Conservation (phyloP, 257 asterid genomes). For the Craterostigma plantagineum region DNA sequence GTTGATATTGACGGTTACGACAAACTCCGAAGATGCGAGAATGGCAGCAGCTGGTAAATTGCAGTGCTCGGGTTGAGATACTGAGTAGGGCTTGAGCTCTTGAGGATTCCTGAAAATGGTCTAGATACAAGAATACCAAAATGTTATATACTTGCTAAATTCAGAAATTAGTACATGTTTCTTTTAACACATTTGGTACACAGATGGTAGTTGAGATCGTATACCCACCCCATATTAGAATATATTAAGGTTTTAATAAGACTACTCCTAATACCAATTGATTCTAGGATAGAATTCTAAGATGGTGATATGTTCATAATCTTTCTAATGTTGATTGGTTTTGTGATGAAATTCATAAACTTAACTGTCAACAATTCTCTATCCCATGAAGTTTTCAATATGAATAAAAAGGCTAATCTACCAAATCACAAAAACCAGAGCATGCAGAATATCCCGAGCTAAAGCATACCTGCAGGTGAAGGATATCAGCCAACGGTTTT, state of each 20-base stretch:
- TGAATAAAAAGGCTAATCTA: constrained; percentile 3
- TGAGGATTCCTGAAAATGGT: constrained; percentile 90
- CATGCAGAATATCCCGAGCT: constrained; percentile 2
- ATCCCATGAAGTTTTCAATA: too few relatives aligned
- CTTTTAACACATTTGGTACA: too few relatives aligned
- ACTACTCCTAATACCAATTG: too few relatives aligned
- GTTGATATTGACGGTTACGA: constrained; percentile 54
- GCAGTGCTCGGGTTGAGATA: constrained; percentile 89
- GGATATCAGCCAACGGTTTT: constrained; percentile 72
- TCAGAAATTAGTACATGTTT: background rate
- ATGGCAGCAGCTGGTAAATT: constrained; percentile 94
- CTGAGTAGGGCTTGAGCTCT: constrained; percentile 61
- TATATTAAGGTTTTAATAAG: too few relatives aligned
- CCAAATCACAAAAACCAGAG: constrained; percentile 4
- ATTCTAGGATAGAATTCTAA: too few relatives aligned
- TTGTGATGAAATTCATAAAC: too few relatives aligned
- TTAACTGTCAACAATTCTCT: background rate
- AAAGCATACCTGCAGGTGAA: constrained; percentile 73
- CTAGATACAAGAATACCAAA: constrained; percentile 22
- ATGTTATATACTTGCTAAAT: constrained; percentile 9
- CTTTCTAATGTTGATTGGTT: too few relatives aligned
- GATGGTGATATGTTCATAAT: too few relatives aligned
- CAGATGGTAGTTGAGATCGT: too few relatives aligned
- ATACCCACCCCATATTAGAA: too few relatives aligned
- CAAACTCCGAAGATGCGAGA: constrained; percentile 78